phyloP scores from a whole-genome alignment of 139 green algal species.

The Parachlorella kessleri region DNA sequence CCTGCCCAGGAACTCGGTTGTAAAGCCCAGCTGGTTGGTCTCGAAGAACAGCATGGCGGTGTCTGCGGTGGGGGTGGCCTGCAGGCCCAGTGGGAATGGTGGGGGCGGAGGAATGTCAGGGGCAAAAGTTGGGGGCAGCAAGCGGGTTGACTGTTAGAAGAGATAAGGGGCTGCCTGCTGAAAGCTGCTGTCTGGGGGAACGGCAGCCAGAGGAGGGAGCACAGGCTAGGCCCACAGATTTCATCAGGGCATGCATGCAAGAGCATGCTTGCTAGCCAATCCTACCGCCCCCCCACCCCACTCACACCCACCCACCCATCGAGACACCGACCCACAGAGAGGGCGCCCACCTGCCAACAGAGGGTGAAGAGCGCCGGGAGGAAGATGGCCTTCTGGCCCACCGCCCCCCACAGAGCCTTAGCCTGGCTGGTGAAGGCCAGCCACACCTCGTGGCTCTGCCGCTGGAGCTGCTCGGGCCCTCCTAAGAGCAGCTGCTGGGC shows the following conservation, averaged over 20 bases:
- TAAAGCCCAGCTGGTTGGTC: slow-evolving; percentile 80
- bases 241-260: background rate
- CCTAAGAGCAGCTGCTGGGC: too few species aligned
- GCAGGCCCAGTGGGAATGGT: slow-evolving; percentile 37
- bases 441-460: background rate
- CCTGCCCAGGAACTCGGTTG: slow-evolving; percentile 87
- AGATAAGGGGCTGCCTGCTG: too few species aligned
- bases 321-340: too few species aligned
- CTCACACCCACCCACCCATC: background rate
- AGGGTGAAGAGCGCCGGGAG: slow-evolving; percentile 82
- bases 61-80: slow-evolving; percentile 75
- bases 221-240: background rate
- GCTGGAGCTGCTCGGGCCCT: background rate
- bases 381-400: slow-evolving; percentile 62
- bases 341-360: slow-evolving; percentile 67
- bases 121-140: background rate
- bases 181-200: too few species aligned
- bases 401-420: slow-evolving; percentile 50
- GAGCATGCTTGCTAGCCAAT: too few species aligned
- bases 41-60: slow-evolving; percentile 85
- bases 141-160: too few species aligned
- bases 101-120: background rate
- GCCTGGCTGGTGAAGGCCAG: slow-evolving; percentile 41
- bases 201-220: too few species aligned
- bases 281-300: too few species aligned